Evolutionary conservation across 495 filamentous ascomycete genomes (phyloP).

Genomic region (Aspergillus baeticus): DNA sequence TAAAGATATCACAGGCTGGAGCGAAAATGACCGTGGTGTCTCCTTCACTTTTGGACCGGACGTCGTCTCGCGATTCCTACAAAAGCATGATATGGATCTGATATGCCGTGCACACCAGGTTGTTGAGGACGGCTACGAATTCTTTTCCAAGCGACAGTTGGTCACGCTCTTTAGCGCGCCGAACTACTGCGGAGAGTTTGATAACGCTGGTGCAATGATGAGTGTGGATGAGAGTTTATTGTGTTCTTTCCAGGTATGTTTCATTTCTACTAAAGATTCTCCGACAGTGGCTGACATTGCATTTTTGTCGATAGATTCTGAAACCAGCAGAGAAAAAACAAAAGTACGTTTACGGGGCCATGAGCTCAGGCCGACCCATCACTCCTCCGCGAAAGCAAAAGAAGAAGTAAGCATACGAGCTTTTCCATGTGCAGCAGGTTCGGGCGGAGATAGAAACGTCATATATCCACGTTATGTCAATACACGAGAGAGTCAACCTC

Average conservation of each 20-base stretch:
- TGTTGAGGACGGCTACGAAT: constrained; percentile 98
- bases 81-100: constrained; percentile 99
- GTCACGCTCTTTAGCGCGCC: constrained; percentile 98
- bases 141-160: constrained; percentile 97
- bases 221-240: constrained; percentile 98
- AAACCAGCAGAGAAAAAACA: constrained; percentile 99
- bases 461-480: constrained; percentile 20
- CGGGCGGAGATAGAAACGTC: constrained; percentile 77
- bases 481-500: constrained; percentile 21
- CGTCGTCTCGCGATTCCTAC: constrained; percentile 95
- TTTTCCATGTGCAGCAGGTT: constrained; percentile 87
- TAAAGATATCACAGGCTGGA: constrained; percentile 99
- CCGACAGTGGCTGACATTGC: not conserved
- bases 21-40: constrained; percentile 97
- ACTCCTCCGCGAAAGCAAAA: constrained; percentile 91
- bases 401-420: constrained; percentile 86
- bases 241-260: constrained; percentile 93
- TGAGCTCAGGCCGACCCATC: constrained; percentile 80
- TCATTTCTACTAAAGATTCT: not conserved
- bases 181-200: constrained; percentile 99
- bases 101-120: constrained; percentile 99
- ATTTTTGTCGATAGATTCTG: constrained; percentile 67
- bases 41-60: constrained; percentile 99
- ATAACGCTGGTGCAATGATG: constrained; percentile 99
- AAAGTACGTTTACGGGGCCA: constrained; percentile 97